These are phyloP conservation scores for Cyberlindnera misumaiensis DNA, from an alignment of 805 yeast genomes.

Conservation along the genomic window DNA sequence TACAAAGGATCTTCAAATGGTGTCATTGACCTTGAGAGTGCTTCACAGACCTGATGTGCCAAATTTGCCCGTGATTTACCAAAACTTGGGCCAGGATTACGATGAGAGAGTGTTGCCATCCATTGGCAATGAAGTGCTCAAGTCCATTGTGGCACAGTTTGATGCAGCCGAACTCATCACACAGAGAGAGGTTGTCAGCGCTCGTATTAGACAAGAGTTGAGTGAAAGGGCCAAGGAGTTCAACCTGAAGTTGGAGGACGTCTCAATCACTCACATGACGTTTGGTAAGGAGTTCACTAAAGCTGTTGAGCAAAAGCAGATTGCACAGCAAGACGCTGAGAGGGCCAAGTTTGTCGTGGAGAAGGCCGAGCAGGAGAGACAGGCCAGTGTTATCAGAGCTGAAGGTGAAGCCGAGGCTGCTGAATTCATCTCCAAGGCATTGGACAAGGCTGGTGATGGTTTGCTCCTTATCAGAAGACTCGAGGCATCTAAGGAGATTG, in stretches of 20 bases:
- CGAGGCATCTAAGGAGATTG: conserved; percentile 96
- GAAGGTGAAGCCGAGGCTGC: conserved; percentile 99
- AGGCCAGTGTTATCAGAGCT: conserved; percentile 91
- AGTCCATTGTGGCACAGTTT: conserved; percentile 86
- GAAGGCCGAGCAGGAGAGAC: conserved; percentile 95
- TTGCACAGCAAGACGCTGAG: conserved; percentile 99
- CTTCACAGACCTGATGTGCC: conserved; percentile 89
- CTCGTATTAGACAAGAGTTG: conserved; percentile 81
- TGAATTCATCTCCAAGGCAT: conserved; percentile 86
- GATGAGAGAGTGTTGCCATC: conserved; percentile 93
- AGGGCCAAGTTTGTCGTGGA: conserved; percentile 90
- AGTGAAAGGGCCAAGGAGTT: conserved; percentile 80
- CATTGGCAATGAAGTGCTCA: conserved; percentile 85
- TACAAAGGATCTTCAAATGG: conserved; percentile 95
- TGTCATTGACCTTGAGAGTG: conserved; percentile 85
- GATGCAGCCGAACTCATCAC: conserved; percentile 96
- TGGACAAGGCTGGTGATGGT: conserved; percentile 94
- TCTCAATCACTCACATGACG: conserved; percentile 95
- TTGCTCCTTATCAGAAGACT: conserved; percentile 86
- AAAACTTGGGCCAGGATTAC: conserved; percentile 85
- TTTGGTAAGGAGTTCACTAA: conserved; percentile 95
- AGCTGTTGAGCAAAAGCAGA: conserved; percentile 98
- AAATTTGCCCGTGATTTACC: conserved; percentile 80
- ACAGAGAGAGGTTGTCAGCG: conserved; percentile 91
- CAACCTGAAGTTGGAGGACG: conserved; percentile 89